Evolutionary conservation across 768 basidiomycete species (phyloP), one percentile per base, ranked within the genome.

Genomic region (Termitomyces sp.): DNA sequence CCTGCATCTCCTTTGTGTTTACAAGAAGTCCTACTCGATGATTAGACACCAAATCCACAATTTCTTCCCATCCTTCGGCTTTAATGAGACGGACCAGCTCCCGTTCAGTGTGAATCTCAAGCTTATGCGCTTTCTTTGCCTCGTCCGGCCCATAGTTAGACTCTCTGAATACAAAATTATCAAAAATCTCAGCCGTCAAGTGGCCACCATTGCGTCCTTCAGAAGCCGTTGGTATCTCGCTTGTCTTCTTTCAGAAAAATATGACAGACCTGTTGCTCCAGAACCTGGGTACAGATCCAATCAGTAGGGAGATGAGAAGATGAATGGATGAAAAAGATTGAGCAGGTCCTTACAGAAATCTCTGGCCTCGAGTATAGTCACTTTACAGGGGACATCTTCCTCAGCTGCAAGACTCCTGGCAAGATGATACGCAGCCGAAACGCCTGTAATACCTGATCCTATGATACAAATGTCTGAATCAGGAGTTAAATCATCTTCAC

Each of bases 161-260:
- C 37, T 73, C 65, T 17, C 77, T 76, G 1, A 66, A 62, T 1
- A 65, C 57, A 67, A 91, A 91, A 2, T 74, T 74, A 1, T 69
- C 62, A 67, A 85, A 86, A 3, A 74, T 67, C 43, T 69, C 69
- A 0, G 86, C 81, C 0, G 85, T 86, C 17, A 92, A 77, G 69
- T 92, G 91, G 0, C 92, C 90, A 1, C 91, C 92, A 65, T 93
- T 94, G 31, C 91, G 79, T 51, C 89, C 89, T 92, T 60, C 42
- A 17, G 46, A 17, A 17, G 43, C 9, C 29, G 31, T 57, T 8
- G 42, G 29, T 61, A 14, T 29, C 48, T 12, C n/a, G 37, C 34
- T 5, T 29, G 43, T 59, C 52, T 8, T n/a, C 9, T 17, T 32
- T n/a, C 14, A 40, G 12, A 36, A 47, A 29, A n/a, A 12, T 37